Conservation (phyloP, 2,329 filamentous ascomycete genomes). For the Aspergillus sergii region DNA sequence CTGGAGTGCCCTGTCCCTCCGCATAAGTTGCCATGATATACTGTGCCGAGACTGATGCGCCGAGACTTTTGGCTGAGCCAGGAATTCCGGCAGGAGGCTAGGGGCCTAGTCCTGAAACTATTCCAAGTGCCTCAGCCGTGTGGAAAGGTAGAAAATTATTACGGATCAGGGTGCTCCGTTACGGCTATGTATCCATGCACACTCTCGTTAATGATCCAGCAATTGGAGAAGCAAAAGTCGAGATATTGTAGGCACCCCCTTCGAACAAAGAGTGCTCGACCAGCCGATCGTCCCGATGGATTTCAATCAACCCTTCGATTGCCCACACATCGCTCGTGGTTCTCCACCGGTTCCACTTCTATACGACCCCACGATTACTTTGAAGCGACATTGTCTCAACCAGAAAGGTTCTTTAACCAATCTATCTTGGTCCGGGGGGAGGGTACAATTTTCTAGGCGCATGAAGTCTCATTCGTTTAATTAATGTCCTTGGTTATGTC, state of each 20-base stretch:
- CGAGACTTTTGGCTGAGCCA: constrained; percentile 5
- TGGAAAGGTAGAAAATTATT: not conserved
- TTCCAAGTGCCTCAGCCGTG: not conserved
- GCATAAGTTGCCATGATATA: not conserved
- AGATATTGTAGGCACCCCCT: not conserved
- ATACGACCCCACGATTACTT: not conserved
- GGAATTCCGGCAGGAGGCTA: not conserved
- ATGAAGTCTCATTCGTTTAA: not conserved
- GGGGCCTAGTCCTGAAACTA: not conserved
- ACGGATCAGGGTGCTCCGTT: constrained; percentile 5
- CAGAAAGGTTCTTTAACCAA: not conserved
- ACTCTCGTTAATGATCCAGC: not conserved
- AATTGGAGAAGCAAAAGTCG: not conserved
- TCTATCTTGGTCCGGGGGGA: too few relatives aligned
- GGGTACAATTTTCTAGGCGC: not conserved
- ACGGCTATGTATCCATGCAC: not conserved
- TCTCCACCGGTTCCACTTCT: not conserved
- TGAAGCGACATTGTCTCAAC: not conserved
- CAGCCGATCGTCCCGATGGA: not conserved
- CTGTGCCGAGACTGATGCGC: constrained; percentile 5
- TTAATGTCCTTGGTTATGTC: not conserved
- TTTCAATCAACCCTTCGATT: not conserved
- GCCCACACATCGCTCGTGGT: not conserved
- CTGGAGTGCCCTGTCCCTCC: not conserved
- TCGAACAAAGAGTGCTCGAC: not conserved